Percentiles rank a stretch among this genome's conserved stretches.
Evolutionary conservation across 2,329 filamentous ascomycete species (phyloP).

Genomic region (Ustulina deusta): DNA sequence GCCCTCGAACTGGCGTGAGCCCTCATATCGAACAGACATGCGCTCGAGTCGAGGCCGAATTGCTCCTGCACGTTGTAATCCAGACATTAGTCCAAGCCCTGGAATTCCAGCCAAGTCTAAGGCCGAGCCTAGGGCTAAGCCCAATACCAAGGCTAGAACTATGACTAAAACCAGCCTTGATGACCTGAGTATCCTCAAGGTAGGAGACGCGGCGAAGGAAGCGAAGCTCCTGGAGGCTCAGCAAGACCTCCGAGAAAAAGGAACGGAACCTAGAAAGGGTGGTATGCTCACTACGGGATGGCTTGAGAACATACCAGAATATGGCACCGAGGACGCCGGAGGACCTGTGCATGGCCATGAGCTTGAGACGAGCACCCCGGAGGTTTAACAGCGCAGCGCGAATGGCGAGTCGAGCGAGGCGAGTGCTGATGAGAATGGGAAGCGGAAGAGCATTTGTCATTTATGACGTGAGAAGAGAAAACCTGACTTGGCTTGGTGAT

Average conservation of each 20-base stretch:
- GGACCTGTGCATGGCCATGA: background rate
- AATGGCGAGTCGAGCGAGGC: background rate
- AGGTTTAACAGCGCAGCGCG: background rate
- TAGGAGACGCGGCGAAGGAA: conserved; percentile 14
- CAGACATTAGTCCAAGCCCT: background rate
- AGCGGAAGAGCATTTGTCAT: background rate
- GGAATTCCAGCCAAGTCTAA: background rate
- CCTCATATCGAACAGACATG: background rate
- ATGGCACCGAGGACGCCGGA: background rate
- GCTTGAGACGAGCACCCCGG: background rate
- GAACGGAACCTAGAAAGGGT: background rate
- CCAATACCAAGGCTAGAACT: conserved; percentile 2
- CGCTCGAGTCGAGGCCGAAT: conserved; percentile 6
- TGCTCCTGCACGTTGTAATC: background rate
- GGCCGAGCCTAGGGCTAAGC: background rate
- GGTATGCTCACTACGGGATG: conserved; percentile 33
- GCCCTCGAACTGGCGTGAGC: conserved; percentile 27
- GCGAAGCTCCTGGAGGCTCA: conserved; percentile 29
- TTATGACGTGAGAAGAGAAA: background rate
- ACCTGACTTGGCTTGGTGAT: background rate
- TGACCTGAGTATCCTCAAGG: background rate
- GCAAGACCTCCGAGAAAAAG: conserved; percentile 1
- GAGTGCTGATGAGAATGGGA: no score
- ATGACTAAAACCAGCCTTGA: background rate
- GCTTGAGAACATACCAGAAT: conserved; percentile 31